Evolutionary conservation across 352 stramenopile genomes (phyloP).

Genomic region (Phytopythium ostracodes): DNA sequence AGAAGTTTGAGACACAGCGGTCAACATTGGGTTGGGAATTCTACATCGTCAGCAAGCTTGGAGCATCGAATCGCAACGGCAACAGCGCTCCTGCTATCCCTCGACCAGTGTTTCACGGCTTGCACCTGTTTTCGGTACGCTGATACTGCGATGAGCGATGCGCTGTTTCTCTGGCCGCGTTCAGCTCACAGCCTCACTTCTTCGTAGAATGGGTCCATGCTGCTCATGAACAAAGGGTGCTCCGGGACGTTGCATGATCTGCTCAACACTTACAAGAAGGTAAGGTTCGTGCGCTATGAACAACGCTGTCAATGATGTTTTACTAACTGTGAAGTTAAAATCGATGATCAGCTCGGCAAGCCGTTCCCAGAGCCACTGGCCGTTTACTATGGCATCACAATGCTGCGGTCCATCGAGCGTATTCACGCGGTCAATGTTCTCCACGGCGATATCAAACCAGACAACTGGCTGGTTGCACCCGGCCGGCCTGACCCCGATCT

Average conservation of each 20-base stretch:
- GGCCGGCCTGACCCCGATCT: slow-evolving; percentile 16
- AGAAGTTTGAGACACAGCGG: slow-evolving; percentile 63
- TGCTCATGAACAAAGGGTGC: slow-evolving; percentile 70
- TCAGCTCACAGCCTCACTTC: background rate
- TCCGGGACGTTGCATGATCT: slow-evolving; percentile 76
- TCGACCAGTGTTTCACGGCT: slow-evolving; percentile 12
- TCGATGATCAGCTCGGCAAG: slow-evolving; percentile 42
- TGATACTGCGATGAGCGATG: background rate
- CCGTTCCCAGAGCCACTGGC: slow-evolving; percentile 65
- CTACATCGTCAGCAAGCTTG: slow-evolving; percentile 58
- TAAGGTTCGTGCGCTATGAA: slow-evolving; percentile 10
- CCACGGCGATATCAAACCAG: slow-evolving; percentile 84
- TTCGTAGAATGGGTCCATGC: slow-evolving; percentile 68
- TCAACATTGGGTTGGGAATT: slow-evolving; percentile 80
- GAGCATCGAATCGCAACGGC: background rate
- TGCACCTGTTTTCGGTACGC: slow-evolving; percentile 64
- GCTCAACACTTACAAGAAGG: slow-evolving; percentile 76
- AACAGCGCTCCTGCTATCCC: background rate
- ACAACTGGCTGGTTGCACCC: slow-evolving; percentile 78
- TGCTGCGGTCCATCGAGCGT: slow-evolving; percentile 66
- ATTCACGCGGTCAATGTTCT: slow-evolving; percentile 63
- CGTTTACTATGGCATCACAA: slow-evolving; percentile 78
- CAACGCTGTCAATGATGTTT: background rate
- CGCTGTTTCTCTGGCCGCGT: background rate
- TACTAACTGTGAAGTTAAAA: background rate